Conservation (phyloP, 768 basidiomycete genomes). For the Termitomyces sp. region DNA sequence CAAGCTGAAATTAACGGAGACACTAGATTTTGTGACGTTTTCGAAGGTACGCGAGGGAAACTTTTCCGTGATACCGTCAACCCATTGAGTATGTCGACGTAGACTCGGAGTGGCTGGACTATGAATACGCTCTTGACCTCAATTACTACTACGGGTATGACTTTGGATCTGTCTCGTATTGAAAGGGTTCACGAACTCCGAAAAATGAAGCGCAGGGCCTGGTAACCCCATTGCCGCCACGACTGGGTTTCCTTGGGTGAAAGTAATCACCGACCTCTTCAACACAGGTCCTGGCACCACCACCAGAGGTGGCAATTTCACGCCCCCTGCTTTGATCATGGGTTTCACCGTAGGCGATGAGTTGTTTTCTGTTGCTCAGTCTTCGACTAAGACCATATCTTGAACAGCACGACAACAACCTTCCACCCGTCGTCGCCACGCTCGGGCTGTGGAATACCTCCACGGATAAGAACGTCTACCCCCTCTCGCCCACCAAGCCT, state of each 20-base stretch:
- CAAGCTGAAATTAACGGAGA: conserved; percentile 30
- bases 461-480: conserved; percentile 21
- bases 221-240: conserved; percentile 36
- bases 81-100: background rate
- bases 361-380: background rate
- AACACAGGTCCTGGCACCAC: conserved; percentile 22
- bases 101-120: conserved; percentile 37
- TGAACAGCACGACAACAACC: conserved; percentile 36
- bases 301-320: conserved; percentile 20
- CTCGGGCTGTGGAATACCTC: conserved; percentile 39
- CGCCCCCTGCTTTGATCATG: conserved; percentile 35
- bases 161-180: background rate
- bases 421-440: conserved; percentile 34
- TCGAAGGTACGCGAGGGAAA: conserved; percentile 21
- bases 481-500: conserved; percentile 26
- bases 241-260: conserved; percentile 33
- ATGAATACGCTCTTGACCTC: conserved; percentile 39
- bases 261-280: conserved; percentile 32
- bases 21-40: conserved; percentile 34
- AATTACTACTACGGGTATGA: conserved; percentile 41
- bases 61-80: background rate
- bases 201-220: conserved; percentile 28
- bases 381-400: background rate
- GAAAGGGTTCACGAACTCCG: background rate
- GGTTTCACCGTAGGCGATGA: conserved; percentile 30